Base-by-base conservation (phyloP, 352 stramenopile species). In the Phytophthora rubi region DNA sequence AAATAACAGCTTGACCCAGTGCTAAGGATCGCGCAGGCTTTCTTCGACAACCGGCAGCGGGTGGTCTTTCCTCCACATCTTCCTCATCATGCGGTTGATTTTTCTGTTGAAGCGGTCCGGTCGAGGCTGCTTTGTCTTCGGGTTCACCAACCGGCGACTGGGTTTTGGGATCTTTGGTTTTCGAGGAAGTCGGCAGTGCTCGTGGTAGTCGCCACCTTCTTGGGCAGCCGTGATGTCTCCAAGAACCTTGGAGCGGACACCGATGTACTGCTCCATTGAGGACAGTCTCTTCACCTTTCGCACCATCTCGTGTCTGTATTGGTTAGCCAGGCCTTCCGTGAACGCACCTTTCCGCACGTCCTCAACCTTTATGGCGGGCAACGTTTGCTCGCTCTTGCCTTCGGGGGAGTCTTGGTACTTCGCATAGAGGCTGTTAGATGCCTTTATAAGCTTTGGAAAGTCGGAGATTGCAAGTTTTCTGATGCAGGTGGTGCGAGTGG, bases 81-180 rank as follows among this genome's bases (percentile, higher is more conserved):
- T 88, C 62, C 76, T 82, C 52, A 96, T 81, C 76, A 91, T 80
- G 28, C 86, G 85, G 59, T 94, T 93, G 58, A 94, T 92, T 64
- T 87, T 86, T n/a, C 86, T 80, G 37, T 90, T 92, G 61, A 96
- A 90, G 33, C 85, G 81, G 28, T 90, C 86, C 0, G 84, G 84
- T 16, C 77, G 81, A 33, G 76, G 77, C 35, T 89, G 77, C n/a
- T 71, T 83, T 2, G 62, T 80, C 51, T 86, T 89, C 13, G 70
- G 70, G 21, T 65, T 82, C 45, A 84, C 13, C 21, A 79, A 53
- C 8, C 72, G 59, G 16, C 80, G 81, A 39, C 68, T 68, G 1
- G 77, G 75, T 54, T 91, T 92, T 18, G 86, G 86, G 57, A 93
- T 91, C 68, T 83, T 86, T 0, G 86, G 83, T n/a, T 93, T 93